Evolutionary conservation across 805 yeast genomes (phyloP).

Genomic region (Deakozyma indianensis): DNA sequence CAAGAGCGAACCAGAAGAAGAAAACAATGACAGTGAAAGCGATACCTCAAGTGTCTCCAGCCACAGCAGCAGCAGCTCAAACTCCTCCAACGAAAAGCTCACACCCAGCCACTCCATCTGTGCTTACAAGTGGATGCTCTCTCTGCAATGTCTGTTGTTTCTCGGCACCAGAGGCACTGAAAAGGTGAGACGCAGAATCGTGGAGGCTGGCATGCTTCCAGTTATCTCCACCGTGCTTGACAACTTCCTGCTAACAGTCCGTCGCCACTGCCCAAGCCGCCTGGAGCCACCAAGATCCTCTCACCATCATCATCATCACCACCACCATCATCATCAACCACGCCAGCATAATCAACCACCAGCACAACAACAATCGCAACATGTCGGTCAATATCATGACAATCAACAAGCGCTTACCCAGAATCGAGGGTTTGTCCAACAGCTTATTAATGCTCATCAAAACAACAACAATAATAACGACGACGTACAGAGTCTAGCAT

Average conservation of each 20-base stretch:
- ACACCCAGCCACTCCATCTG: conserved; percentile 15
- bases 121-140: conserved; percentile 97
- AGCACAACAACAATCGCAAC: conserved; percentile 2
- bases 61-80: neutral
- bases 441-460: neutral
- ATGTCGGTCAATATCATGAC: neutral
- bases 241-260: conserved; percentile 42
- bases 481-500: neutral
- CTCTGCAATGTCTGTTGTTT: conserved; percentile 82
- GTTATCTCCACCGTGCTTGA: conserved; percentile 84
- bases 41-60: conserved; percentile 7
- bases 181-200: conserved; percentile 67
- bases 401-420: neutral
- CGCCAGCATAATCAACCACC: neutral
- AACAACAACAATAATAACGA: neutral
- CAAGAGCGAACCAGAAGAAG: conserved; percentile 45
- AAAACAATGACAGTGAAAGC: conserved; percentile 12
- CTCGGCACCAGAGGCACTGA: conserved; percentile 92
- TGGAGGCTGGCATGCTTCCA: conserved; percentile 84
- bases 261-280: conserved; percentile 2
- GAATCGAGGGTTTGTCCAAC: neutral
- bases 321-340: conserved; percentile 2
- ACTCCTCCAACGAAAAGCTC: neutral
- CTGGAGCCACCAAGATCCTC: neutral
- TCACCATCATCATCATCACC: neutral